Conservation (phyloP, 495 filamentous ascomycete species). For the Trichocladium antarcticum region DNA sequence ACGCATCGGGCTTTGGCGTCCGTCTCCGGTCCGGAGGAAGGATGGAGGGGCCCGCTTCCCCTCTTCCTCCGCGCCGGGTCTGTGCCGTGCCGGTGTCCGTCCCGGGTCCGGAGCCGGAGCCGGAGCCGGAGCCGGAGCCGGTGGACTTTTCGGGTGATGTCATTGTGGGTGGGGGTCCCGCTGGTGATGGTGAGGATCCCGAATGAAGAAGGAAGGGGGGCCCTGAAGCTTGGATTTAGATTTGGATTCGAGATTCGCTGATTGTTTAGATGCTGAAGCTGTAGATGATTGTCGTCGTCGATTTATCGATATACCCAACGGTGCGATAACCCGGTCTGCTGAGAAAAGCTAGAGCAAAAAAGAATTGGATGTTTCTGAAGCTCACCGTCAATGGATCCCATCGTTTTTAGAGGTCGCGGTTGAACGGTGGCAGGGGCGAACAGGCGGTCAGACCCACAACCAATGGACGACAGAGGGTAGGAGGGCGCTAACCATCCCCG, state of each 20-base stretch:
- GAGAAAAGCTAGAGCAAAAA: too few species aligned
- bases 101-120: neutral
- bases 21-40: constrained; percentile 14
- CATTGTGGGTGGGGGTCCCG: neutral
- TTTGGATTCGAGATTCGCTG: too few species aligned
- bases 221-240: too few species aligned
- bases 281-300: too few species aligned
- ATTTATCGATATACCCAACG: too few species aligned
- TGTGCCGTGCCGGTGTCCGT: too few species aligned
- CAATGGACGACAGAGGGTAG: neutral
- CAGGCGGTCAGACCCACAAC: neutral
- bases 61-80: too few species aligned
- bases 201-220: too few species aligned
- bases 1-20: constrained; percentile 23
- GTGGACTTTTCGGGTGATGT: neutral
- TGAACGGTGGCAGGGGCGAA: neutral
- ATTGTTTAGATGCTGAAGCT: too few species aligned
- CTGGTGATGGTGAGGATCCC: neutral
- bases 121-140: neutral
- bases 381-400: neutral
- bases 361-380: neutral
- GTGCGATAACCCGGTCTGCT: too few species aligned
- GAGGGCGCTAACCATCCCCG: neutral
- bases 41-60: too few species aligned
- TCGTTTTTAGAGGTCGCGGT: neutral